Base-by-base conservation (phyloP, 768 basidiomycete species). In the Tephrocybe sp. region DNA sequence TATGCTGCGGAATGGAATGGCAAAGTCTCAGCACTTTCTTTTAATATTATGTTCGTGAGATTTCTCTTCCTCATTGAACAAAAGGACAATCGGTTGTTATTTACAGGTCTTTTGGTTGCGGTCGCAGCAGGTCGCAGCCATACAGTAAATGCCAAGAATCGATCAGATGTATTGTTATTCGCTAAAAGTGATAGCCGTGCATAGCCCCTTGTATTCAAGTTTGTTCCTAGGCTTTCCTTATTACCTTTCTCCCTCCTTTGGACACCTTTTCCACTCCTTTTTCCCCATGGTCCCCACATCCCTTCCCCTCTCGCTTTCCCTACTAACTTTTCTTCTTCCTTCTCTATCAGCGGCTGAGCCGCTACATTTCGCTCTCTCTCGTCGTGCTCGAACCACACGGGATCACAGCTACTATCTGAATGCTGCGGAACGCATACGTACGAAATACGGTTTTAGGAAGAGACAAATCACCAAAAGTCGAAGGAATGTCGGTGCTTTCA, bases 281-380 rank as follows among this genome's bases (percentile, higher is more conserved):
- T 12, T 19, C 57, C 45, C 54, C 34, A 49, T 44, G 39, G 22
- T 36, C 45, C 41, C 45, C 11, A 38, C 44, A 35, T 59, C 60
- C 51, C 44, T 62, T 22, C 52, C 57, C 14, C 65, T 62, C 22
- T 53, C 62, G 17, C 64, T 56, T 39, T 53, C 60, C 13, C 62
- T 64, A 39, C 66, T 59, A 17, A 19, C 34, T 2, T 62, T 59
- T 30, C 63, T 60, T 44, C 67, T 66, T 31, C 62, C 48, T 46
- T 60, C 54, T 45, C 59, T 62, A 55, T 64, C 65, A 23, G 58
- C 61, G 53, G 65, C 64, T 3, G 71, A 71, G n/a, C 66, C 79
- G 12, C 47, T 83, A 6, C 78, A 81, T 55, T 47, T 83, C 3
- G 70, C 75, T 2, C 58, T 85, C 34, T 45, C 61, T 20, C 73